These are phyloP conservation scores for Rhododendron vialii DNA, from an alignment of 148 eudicot genomes.

Conservation along the genomic window DNA sequence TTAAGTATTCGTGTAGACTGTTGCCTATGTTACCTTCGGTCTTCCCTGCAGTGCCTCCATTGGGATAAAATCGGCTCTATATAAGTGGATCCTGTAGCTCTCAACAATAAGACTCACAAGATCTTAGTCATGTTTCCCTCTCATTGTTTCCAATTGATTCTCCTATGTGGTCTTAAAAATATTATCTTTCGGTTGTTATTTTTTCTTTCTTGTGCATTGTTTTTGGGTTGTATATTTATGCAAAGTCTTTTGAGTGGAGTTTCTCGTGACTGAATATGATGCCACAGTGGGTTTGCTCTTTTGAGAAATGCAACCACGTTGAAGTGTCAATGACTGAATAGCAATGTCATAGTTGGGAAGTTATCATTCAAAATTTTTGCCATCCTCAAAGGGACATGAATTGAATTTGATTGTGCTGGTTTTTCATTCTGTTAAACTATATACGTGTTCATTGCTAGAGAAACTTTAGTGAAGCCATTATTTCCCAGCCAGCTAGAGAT, in stretches of 20 bases:
- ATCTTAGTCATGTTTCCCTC: not conserved
- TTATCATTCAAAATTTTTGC: not conserved
- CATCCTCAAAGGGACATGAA: not conserved
- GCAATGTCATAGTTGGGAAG: not conserved
- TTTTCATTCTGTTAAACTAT: not conserved
- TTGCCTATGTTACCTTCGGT: not conserved
- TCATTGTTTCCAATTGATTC: not conserved
- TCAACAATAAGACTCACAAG: not conserved
- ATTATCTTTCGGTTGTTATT: not conserved
- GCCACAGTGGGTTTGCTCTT: not conserved
- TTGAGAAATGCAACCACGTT: not conserved
- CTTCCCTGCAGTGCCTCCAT: not conserved
- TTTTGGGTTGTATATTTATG: not conserved
- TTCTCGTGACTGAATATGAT: not conserved
- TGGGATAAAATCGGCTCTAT: not conserved
- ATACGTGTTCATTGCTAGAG: not conserved
- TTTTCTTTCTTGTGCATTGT: not conserved
- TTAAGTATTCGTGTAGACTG: not conserved
- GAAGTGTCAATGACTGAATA: not conserved
- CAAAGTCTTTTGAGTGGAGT: not conserved
- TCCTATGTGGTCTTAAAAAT: not conserved
- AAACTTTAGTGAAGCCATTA: not conserved
- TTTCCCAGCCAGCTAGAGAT: not conserved
- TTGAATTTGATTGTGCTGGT: not conserved
- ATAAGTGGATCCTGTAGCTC: not conserved